Evolutionary conservation across 2,329 filamentous ascomycete genomes (phyloP).

Genomic region (Coleophoma crateriformis): DNA sequence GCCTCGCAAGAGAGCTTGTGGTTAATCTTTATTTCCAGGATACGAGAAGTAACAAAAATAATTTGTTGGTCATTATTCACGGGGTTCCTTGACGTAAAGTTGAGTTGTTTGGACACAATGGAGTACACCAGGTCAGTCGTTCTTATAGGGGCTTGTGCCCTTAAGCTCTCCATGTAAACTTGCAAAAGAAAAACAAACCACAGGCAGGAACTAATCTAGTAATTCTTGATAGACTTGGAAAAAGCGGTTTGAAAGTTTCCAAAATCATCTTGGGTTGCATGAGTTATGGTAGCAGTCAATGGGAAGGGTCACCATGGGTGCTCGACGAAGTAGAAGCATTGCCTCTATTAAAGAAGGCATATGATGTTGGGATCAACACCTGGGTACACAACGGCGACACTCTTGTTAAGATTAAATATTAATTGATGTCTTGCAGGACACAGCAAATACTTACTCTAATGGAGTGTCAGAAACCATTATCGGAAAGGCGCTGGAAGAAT

Average conservation of each 20-base stretch:
- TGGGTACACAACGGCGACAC: not conserved
- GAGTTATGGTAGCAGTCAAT: conserved; percentile 49
- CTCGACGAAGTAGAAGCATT: conserved; percentile 47
- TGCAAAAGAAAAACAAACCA: too few relatives aligned
- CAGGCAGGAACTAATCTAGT: too few relatives aligned
- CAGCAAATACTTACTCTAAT: conserved; percentile 50
- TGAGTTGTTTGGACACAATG: not conserved
- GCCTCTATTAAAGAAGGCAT: conserved; percentile 52
- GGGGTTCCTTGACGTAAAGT: not conserved
- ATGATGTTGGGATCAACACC: conserved; percentile 41
- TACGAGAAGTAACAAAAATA: too few relatives aligned
- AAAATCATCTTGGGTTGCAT: conserved; percentile 60
- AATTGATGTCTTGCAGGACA: conserved; percentile 27
- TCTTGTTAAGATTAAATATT: not conserved
- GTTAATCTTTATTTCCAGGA: too few relatives aligned
- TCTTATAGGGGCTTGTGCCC: not conserved
- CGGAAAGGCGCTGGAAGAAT: conserved; percentile 54
- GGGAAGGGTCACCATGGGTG: conserved; percentile 42
- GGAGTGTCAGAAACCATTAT: conserved; percentile 48
- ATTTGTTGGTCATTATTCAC: too few relatives aligned
- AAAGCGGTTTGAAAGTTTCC: conserved; percentile 51
- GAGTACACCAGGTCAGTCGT: not conserved
- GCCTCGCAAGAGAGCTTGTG: too few relatives aligned
- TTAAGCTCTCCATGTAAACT: too few relatives aligned
- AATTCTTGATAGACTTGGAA: not conserved